phyloP scores from a whole-genome alignment of 2,329 filamentous ascomycete genomes.

The Talaromyces islandicus region DNA sequence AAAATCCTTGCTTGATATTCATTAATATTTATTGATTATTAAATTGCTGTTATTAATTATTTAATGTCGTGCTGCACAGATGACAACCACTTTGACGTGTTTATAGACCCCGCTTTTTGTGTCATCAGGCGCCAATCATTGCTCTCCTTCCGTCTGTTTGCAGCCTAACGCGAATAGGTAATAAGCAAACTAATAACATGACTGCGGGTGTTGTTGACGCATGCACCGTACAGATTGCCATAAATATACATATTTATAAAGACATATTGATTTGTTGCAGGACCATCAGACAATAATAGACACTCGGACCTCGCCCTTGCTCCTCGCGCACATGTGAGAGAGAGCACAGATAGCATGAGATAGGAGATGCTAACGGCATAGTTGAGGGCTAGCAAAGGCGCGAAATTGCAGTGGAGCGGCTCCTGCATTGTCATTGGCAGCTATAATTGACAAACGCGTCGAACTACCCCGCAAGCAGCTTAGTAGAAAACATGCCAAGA shows the following conservation, averaged over 20 bases:
- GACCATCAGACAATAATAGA: neutral
- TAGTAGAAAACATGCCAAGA: neutral
- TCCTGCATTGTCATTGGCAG: neutral
- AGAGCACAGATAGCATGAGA: neutral
- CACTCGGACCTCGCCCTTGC: neutral
- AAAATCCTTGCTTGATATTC: neutral
- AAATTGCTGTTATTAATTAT: too few relatives aligned
- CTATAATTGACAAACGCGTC: neutral
- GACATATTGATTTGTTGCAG: neutral
- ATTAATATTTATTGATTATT: too few relatives aligned
- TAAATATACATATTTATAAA: neutral
- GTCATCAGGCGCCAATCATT: neutral
- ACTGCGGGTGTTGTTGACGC: neutral
- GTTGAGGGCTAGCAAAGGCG: neutral
- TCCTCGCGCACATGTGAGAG: neutral
- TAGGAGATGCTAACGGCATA: neutral
- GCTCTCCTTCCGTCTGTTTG: neutral
- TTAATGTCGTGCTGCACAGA: too few relatives aligned
- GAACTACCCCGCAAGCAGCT: neutral
- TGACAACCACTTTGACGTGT: neutral
- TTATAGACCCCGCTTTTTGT: neutral
- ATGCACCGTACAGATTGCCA: neutral
- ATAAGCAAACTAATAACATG: neutral
- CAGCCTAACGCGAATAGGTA: neutral
- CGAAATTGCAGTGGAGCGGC: neutral